These are phyloP conservation scores for Colletotrichum shisoi DNA, from an alignment of 2,329 filamentous ascomycete species.

Conservation along the genomic window DNA sequence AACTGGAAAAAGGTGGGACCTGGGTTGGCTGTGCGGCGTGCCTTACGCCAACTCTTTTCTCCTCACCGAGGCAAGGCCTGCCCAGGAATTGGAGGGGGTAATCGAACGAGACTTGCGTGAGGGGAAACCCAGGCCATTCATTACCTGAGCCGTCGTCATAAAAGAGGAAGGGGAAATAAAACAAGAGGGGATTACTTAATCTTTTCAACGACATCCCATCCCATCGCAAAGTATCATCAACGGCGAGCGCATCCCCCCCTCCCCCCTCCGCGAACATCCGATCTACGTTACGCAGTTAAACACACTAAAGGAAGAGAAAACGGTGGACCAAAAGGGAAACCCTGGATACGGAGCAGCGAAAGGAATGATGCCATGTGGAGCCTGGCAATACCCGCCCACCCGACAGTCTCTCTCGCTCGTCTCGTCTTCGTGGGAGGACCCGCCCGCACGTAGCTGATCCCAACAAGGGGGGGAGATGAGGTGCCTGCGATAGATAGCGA, in stretches of 20 bases:
- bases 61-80: slow-evolving; percentile 1
- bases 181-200: slow-evolving; percentile 30
- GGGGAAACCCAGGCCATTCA: slow-evolving; percentile 26
- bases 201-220: slow-evolving; percentile 36
- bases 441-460: slow-evolving; percentile 4
- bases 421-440: slow-evolving; percentile 8
- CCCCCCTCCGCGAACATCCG: neutral
- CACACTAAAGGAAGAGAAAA: neutral
- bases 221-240: neutral
- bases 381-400: slow-evolving; percentile 11
- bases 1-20: slow-evolving; percentile 25
- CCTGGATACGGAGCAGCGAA: neutral
- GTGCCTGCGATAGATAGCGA: neutral
- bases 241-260: neutral
- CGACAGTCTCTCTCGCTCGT: neutral
- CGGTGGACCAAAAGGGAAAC: neutral
- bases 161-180: neutral
- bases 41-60: neutral
- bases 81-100: slow-evolving; percentile 25
- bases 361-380: slow-evolving; percentile 11
- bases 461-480: neutral
- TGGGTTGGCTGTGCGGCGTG: too few species aligned
- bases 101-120: slow-evolving; percentile 36
- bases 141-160: slow-evolving; percentile 18
- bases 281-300: neutral